Conservation (phyloP, 164 flowering plant genomes). For the Chimonanthus praecox region DNA sequence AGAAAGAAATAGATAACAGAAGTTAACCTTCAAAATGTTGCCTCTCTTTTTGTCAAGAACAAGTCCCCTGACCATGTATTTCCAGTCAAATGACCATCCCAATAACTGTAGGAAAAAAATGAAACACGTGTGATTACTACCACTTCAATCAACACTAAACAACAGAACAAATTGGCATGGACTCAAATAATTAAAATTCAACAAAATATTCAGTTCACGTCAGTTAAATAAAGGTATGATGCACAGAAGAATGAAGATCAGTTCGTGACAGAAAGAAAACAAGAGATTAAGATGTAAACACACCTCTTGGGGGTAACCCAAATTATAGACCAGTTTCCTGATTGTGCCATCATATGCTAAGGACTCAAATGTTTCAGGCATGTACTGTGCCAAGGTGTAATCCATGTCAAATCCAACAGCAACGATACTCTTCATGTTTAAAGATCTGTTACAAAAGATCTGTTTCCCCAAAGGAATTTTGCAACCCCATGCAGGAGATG, state of each 20-base stretch:
- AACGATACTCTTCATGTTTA: constrained; percentile 86
- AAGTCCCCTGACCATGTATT: constrained; percentile 96
- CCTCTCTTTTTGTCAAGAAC: constrained; percentile 97
- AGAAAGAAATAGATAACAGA: not conserved
- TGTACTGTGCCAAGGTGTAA: constrained; percentile 96
- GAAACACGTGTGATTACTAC: not conserved
- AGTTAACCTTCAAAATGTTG: constrained; percentile 84
- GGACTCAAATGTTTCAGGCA: constrained; percentile 89
- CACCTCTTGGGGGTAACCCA: constrained; percentile 91
- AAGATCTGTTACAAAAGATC: constrained; percentile 88
- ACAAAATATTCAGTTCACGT: no score
- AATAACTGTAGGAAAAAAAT: constrained; percentile 52
- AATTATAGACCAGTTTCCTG: constrained; percentile 71
- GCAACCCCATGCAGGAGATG: constrained; percentile 54
- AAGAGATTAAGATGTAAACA: constrained; percentile 15
- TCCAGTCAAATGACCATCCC: constrained; percentile 89
- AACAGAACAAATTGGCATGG: no score
- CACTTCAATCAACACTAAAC: not conserved
- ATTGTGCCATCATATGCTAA: constrained; percentile 91
- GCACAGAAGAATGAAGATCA: no score
- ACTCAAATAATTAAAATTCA: no score
- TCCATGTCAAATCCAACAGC: constrained; percentile 99
- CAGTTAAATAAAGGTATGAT: no score
- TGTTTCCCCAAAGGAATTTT: constrained; percentile 62
- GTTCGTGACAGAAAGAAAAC: not conserved